Conservation (phyloP, 148 eudicot genomes). For the Vaccinium corymbosum region DNA sequence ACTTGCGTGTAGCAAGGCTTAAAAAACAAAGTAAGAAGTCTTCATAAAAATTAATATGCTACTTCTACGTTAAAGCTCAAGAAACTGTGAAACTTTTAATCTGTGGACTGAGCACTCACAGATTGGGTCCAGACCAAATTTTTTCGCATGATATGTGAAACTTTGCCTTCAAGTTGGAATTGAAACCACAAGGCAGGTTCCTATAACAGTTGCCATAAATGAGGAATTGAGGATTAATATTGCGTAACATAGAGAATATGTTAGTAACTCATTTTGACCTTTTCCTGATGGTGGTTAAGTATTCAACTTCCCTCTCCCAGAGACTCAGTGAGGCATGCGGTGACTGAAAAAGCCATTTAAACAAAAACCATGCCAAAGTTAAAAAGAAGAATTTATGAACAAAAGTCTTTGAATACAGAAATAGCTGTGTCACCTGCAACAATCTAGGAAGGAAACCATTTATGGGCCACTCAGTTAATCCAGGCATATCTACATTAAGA, state of each 20-base stretch:
- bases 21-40: too few relatives aligned
- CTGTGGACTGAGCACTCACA: too few relatives aligned
- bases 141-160: neutral
- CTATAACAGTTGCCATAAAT: neutral
- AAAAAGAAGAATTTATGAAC: too few relatives aligned
- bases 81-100: too few relatives aligned
- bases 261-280: conserved; percentile 36
- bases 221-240: neutral
- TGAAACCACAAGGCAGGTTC: neutral
- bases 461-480: too few relatives aligned
- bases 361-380: too few relatives aligned
- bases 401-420: too few relatives aligned
- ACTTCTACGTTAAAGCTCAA: neutral
- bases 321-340: neutral
- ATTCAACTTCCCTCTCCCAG: conserved; percentile 48
- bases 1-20: neutral
- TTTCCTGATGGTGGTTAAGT: conserved; percentile 44
- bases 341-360: too few relatives aligned
- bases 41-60: too few relatives aligned
- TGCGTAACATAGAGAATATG: conserved; percentile 9
- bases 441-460: too few relatives aligned
- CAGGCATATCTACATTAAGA: too few relatives aligned
- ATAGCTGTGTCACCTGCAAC: too few relatives aligned
- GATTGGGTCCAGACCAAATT: neutral
- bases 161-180: neutral